phyloP scores from a whole-genome alignment of 768 basidiomycete species.

The Trametes maxima region DNA sequence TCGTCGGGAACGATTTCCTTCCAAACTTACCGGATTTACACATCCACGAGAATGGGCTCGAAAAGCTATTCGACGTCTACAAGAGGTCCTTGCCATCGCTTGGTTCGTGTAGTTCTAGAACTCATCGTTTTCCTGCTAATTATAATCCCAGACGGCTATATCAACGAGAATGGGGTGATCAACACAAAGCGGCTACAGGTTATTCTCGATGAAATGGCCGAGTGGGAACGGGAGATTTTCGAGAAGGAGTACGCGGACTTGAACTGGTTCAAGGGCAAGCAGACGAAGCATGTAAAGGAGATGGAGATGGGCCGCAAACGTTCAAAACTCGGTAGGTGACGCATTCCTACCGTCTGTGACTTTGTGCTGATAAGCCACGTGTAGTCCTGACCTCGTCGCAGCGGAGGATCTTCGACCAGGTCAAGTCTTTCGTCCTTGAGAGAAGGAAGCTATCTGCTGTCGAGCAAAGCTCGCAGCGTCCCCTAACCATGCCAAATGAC shows the following conservation, averaged over 20 bases:
- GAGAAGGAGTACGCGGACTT: conserved; percentile 88
- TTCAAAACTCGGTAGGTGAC: conserved; percentile 60
- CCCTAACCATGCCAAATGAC: conserved; percentile 73
- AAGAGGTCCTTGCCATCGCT: conserved; percentile 85
- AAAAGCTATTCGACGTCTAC: conserved; percentile 92
- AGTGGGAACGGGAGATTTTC: conserved; percentile 88
- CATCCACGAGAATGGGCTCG: conserved; percentile 96
- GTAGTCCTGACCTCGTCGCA: conserved; percentile 75
- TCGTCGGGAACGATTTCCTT: conserved; percentile 97
- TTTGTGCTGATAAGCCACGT: conserved; percentile 1
- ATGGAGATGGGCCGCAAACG: conserved; percentile 62
- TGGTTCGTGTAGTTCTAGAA: conserved; percentile 42
- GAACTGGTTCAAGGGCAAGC: conserved; percentile 96
- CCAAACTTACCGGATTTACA: conserved; percentile 96
- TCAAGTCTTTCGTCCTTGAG: conserved; percentile 72
- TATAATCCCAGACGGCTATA: conserved; percentile 73
- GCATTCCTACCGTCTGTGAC: not conserved
- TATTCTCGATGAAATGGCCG: conserved; percentile 84
- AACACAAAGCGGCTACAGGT: conserved; percentile 79
- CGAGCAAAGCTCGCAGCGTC: conserved; percentile 19
- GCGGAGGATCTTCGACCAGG: conserved; percentile 73
- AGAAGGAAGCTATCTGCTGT: conserved; percentile 38
- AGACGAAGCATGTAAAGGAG: conserved; percentile 68
- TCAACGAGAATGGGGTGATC: conserved; percentile 89
- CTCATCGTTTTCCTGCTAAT: not conserved